Base-by-base conservation (phyloP, 2,329 filamentous ascomycete genomes). In the Dothiorella sarmentorum region DNA sequence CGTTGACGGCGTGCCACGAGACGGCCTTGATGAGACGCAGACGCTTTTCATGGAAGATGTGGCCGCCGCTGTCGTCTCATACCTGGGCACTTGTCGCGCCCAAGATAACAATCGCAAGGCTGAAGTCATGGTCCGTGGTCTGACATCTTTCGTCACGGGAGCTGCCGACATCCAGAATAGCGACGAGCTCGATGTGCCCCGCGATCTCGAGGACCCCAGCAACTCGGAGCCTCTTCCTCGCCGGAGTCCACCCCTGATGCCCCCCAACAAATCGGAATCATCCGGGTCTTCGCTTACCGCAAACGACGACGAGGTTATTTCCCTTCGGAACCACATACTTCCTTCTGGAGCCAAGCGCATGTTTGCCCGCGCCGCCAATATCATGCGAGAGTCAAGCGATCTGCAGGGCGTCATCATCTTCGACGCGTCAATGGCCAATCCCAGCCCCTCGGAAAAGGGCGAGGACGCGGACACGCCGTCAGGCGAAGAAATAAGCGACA, bases 371-470 rank as follows among this genome's bases (percentile, higher is more conserved):
- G 70, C 70, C n/a, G 69, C 70, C 18, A 68, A 62, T 40, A 61
- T 71, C 4, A 68, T 72, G 61, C 62, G 66, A 58, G 63, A 62
- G 10, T 69, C 70, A 4, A 70, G 68, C 43, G 63, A 67, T 24
- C 49, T 72, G 1, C 67, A 71, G n/a, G 70, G 70, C 15, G 69
- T 72, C 2, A 18, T 72, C 2, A 68, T 72, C 15, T 61, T 72
- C 1, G 70, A 72, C 42, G 70, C 70, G 4, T 70, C 68, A 4
- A 61, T 71, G 26, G 68, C 51, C 2, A 55, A 43, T n/a, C n/a
- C 27, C 1, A 44, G 6, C 7, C 20, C 7, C n/a, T 15, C 31
- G 7, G 20, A 24, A 6, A 15, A 17, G 4, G 9, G 4, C 3
- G 20, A 17, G 4, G 9, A 2, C 3, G 18, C 45, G 0, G 11